Base-by-base conservation (phyloP, 495 filamentous ascomycete genomes). In the Aspergillus conjunctus region DNA sequence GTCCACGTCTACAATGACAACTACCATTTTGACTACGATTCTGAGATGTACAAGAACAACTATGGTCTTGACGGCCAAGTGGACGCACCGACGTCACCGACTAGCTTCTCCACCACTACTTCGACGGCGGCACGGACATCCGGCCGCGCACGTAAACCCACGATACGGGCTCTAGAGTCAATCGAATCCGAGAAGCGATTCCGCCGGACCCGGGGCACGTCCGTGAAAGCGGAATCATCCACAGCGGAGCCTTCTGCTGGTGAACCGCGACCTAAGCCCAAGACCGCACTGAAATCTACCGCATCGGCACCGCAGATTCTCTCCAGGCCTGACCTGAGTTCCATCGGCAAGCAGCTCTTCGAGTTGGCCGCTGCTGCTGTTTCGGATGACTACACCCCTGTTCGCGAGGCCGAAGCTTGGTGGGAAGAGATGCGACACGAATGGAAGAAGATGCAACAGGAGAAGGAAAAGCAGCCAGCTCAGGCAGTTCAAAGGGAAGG, bases 91-190 rank as follows among this genome's bases (percentile, higher is more conserved):
- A 67, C 66, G 1, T 66, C 72, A 9, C 70, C 77, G 18, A 67
- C 70, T 7, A 71, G 67, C 32, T 64, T 73, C 14, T 73, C 75
- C 12, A 68, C 67, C 9, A 61, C 60, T 0, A 72, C 62, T 4
- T 70, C 65, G 0, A 44, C 58, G 4, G 62, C 44, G 21, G 62
- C 65, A 11, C 68, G 75, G 7, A 63, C 67, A 5, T 79, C 77
- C 8, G 61, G 68, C 0, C 68, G 77, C 1, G 12, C 71, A 21
- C 72, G 77, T 10, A 79, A 79, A 52, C 75, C 75, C 0, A 79
- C 76, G 2, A 68, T 68, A 11, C 66, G 71, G 14, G 77, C 77
- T 15, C 60, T 79, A 17, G 78, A 80, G 53, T 72, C 75, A 7
- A 43, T 71, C 10, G 68, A 74, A 45, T 73, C 69, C 0, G 59